Conservation (phyloP, 176 grass and related monocot species). For the Aechmea fasciata region DNA sequence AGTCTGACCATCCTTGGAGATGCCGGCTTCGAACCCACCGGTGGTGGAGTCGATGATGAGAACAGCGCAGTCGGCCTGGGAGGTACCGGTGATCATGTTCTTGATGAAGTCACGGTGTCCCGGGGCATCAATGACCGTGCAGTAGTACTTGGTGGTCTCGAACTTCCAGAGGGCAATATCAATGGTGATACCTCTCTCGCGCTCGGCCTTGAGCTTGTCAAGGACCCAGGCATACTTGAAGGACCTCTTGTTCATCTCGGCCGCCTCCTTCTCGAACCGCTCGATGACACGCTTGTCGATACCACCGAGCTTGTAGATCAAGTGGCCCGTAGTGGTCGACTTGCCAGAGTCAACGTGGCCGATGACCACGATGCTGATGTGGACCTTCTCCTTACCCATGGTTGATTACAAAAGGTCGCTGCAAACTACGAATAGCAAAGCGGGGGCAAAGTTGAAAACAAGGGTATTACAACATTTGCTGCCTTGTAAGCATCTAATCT, state of each 20-base stretch:
- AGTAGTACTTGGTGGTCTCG: conserved; percentile 69
- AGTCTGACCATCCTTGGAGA: conserved; percentile 77
- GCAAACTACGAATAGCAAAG: neutral
- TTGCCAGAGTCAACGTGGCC: conserved; percentile 78
- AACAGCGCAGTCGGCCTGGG: conserved; percentile 74
- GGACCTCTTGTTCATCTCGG: conserved; percentile 75
- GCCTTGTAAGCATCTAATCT: neutral
- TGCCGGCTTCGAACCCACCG: conserved; percentile 84
- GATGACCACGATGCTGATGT: conserved; percentile 78
- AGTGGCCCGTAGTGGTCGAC: conserved; percentile 73
- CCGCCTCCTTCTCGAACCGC: conserved; percentile 65
- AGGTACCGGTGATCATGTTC: conserved; percentile 86
- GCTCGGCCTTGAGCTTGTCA: conserved; percentile 88
- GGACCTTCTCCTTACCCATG: conserved; percentile 84
- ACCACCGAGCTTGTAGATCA: conserved; percentile 87
- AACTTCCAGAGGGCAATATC: conserved; percentile 83
- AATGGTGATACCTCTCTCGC: conserved; percentile 72
- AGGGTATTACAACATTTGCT: neutral
- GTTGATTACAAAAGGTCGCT: neutral
- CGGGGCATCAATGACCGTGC: conserved; percentile 72
- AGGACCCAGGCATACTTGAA: conserved; percentile 88
- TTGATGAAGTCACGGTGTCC: conserved; percentile 84
- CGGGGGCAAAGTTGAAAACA: neutral
- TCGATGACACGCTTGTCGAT: conserved; percentile 92
- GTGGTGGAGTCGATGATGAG: conserved; percentile 82